Percentiles rank a stretch among this genome's conserved stretches.
phyloP scores from a whole-genome alignment of 257 asterid genomes.

The Verbena officinalis region DNA sequence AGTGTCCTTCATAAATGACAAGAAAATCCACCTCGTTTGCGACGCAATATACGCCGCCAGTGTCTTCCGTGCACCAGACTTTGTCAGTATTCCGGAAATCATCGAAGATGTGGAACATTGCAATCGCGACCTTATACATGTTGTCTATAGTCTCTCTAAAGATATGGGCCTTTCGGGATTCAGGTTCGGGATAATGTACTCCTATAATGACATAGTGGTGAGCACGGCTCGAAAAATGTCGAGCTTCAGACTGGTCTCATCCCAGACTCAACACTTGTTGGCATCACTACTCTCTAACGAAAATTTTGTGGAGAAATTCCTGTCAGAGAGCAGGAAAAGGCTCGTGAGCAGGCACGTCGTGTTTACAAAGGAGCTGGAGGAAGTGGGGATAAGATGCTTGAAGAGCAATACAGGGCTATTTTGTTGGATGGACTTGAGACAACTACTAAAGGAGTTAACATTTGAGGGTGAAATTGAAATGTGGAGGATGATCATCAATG shows the following conservation, averaged over 20 bases:
- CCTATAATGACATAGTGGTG: not conserved
- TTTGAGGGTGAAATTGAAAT: not conserved
- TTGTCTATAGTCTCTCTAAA: not conserved
- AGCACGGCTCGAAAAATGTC: not conserved
- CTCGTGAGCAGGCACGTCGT: not conserved
- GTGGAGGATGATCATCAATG: not conserved
- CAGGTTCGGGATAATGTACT: not conserved
- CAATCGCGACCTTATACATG: not conserved
- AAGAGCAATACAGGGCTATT: not conserved
- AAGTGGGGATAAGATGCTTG: constrained; percentile 1
- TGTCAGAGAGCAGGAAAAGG: not conserved
- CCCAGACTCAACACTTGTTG: not conserved
- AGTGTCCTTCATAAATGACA: constrained; percentile 1
- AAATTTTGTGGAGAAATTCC: not conserved
- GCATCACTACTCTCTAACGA: not conserved
- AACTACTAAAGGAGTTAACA: not conserved
- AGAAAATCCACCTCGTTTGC: constrained; percentile 4
- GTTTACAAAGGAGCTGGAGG: not conserved
- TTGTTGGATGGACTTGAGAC: not conserved
- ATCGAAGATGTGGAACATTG: not conserved
- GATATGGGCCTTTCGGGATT: constrained; percentile 3
- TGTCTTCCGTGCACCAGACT: not conserved
- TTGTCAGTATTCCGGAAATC: not conserved
- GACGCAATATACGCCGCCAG: not conserved
- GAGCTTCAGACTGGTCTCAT: not conserved